phyloP scores from a whole-genome alignment of 805 yeast genomes.

The Saccharomycopsis guyanensis region DNA sequence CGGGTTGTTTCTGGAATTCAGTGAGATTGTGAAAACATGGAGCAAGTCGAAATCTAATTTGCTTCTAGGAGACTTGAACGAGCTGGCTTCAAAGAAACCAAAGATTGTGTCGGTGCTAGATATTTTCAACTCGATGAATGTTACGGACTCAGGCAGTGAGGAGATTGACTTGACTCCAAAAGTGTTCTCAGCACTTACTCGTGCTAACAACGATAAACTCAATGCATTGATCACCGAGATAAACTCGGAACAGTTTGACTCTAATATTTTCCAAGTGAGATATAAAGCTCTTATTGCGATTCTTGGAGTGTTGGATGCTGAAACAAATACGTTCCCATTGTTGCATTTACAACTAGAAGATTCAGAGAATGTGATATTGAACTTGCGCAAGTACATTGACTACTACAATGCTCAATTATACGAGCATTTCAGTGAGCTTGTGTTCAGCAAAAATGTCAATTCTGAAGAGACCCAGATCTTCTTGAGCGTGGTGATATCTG shows the following conservation, averaged over 20 bases:
- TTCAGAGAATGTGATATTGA: slow-evolving; percentile 3
- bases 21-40: slow-evolving; percentile 11
- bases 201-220: not conserved
- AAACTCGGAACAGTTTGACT: slow-evolving; percentile 1
- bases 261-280: slow-evolving; percentile 17
- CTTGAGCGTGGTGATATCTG: slow-evolving; percentile 29
- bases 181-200: not conserved
- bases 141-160: not conserved
- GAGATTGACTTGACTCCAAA: not conserved
- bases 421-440: slow-evolving; percentile 2
- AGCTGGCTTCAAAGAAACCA: not conserved
- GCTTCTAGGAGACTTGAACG: not conserved
- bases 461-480: not conserved
- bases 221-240: not conserved
- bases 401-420: slow-evolving; percentile 11
- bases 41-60: slow-evolving; percentile 9
- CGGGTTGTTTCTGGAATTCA: slow-evolving; percentile 6
- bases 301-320: slow-evolving; percentile 4
- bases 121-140: slow-evolving; percentile 1
- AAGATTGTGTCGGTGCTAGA: not conserved
- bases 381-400: slow-evolving; percentile 17
- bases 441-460: not conserved
- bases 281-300: slow-evolving; percentile 2
- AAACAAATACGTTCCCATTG: not conserved
- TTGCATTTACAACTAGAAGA: not conserved